phyloP scores from a whole-genome alignment of 176 grass and related monocot genomes.

The Metroxylon sagu region DNA sequence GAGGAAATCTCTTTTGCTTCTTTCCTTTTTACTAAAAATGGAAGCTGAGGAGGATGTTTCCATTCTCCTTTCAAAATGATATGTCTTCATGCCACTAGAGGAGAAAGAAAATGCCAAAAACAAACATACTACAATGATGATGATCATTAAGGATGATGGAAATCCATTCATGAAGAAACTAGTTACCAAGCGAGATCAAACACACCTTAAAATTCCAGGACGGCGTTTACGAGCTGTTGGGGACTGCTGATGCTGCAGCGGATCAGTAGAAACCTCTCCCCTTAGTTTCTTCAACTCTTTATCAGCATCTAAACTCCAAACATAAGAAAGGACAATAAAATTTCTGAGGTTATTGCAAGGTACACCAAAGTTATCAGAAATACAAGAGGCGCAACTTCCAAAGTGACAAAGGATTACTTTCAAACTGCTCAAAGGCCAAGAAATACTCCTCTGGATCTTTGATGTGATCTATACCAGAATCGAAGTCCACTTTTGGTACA shows the following conservation, averaged over 20 bases:
- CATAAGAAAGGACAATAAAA: conserved; percentile 12
- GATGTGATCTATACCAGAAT: conserved; percentile 19
- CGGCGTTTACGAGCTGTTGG: conserved; percentile 13
- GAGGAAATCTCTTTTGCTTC: no score
- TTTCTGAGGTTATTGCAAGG: no score
- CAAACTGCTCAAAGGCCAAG: conserved; percentile 15
- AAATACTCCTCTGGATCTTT: conserved; percentile 38
- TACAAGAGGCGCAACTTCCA: background rate
- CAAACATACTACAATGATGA: no score
- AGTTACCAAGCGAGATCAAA: conserved; percentile 7
- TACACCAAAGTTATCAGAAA: no score
- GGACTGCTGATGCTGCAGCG: conserved; percentile 12
- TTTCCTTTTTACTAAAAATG: no score
- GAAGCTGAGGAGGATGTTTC: no score
- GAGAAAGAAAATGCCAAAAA: no score
- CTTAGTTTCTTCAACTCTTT: conserved; percentile 34
- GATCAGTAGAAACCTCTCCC: conserved; percentile 20
- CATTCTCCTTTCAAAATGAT: no score
- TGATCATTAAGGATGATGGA: background rate
- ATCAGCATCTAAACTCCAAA: conserved; percentile 38
- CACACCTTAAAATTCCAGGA: conserved; percentile 31
- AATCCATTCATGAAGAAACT: background rate
- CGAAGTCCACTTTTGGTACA: conserved; percentile 22
- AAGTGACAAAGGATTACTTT: conserved; percentile 29
- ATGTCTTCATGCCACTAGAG: no score